Evolutionary conservation across 2,329 filamentous ascomycete species (phyloP), one percentile per base, ranked within the genome.

Genomic region (Neonectria faginata): DNA sequence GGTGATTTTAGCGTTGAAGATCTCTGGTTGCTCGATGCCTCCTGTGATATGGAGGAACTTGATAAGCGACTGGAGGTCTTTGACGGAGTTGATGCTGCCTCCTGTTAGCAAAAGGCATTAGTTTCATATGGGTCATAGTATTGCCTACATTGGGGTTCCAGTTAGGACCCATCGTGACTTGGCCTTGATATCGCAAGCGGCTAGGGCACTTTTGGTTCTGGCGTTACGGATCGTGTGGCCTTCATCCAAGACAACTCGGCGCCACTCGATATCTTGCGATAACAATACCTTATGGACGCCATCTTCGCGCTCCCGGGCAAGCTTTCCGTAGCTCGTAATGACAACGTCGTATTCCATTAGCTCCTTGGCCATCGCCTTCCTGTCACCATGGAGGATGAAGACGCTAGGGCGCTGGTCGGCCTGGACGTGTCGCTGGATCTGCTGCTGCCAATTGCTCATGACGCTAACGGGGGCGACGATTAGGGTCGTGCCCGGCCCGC

Each of bases 391-490:
- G 74, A 95, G 96, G 33, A 90, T 88, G 71, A 93, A 83, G 5
- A 96, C 84, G 10, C 84, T 88, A 7, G 93, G 87, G 2, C 83
- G 79, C 60, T 87, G 80, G n/a, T 91, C 85, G 5, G 83, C 77
- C 41, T 88, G 85, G 50, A 95, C 86, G 73, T 97, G 94, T 41
- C 86, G 84, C 66, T 87, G 82, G 58, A 95, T 92, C 77, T 97
- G 93, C 58, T 91, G 88, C 70, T 88, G 88, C 94, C 94, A 97
- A 71, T 97, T 97, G 74, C 91, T 94, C 91, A 97, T 94, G 20
- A 97, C 93, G 56, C 90, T 91, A 6, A 97, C 86, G 0, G 94
- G 94, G 0, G 92, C 89, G 59, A 97, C 84, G 57, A 97, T 94
- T 22, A 97, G 83, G 0, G 93, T 97, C 1, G 89, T 82, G 3